Conservation (phyloP, 768 basidiomycete genomes). For the Agaricus subrufescens region DNA sequence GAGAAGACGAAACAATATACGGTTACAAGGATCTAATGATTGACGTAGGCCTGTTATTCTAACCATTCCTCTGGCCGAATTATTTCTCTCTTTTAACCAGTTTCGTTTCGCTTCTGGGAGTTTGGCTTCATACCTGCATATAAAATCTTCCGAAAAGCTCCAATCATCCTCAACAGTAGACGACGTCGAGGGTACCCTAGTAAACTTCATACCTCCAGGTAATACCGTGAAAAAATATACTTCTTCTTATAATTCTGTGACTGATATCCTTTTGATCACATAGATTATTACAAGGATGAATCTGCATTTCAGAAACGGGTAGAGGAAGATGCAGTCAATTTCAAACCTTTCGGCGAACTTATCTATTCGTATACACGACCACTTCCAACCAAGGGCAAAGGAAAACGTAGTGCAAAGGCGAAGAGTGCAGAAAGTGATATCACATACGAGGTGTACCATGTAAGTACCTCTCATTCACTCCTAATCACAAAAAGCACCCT, state of each 20-base stretch:
- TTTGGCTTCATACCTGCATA: slow-evolving; percentile 66
- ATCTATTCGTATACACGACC: slow-evolving; percentile 76
- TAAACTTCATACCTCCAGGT: slow-evolving; percentile 76
- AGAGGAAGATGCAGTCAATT: slow-evolving; percentile 71
- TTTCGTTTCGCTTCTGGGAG: slow-evolving; percentile 86
- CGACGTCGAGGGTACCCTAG: slow-evolving; percentile 77
- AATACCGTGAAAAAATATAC: background rate
- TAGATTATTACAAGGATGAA: slow-evolving; percentile 71
- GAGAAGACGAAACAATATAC: slow-evolving; percentile 94
- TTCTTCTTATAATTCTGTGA: background rate
- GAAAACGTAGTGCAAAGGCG: slow-evolving; percentile 40
- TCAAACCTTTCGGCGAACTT: slow-evolving; percentile 72
- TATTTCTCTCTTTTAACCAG: slow-evolving; percentile 30
- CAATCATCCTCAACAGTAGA: slow-evolving; percentile 67
- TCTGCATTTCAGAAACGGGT: slow-evolving; percentile 63
- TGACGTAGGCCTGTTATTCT: slow-evolving; percentile 50
- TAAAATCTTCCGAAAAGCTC: slow-evolving; percentile 66
- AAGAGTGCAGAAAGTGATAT: slow-evolving; percentile 41
- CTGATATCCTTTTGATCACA: background rate
- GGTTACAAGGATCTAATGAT: slow-evolving; percentile 84
- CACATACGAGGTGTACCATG: slow-evolving; percentile 91
- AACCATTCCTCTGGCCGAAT: background rate
- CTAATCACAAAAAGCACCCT: background rate
- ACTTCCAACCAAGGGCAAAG: slow-evolving; percentile 42
- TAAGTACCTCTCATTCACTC: slow-evolving; percentile 30